Evolutionary conservation across 306 rosid genomes (phyloP).

Genomic region (Cucurbita moschata): DNA sequence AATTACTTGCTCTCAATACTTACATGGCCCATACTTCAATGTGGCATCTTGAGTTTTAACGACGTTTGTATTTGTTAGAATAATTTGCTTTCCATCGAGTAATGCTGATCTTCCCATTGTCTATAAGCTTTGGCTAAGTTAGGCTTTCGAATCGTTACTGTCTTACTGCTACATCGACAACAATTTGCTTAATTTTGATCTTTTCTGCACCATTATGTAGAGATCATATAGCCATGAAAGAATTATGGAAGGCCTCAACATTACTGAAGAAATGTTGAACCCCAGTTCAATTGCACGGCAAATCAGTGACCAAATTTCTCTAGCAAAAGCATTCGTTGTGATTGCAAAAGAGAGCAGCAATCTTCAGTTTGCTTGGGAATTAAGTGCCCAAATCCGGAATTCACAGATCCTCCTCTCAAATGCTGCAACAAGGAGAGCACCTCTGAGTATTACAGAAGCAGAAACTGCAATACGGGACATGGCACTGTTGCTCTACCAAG

Average conservation of each 20-base stretch:
- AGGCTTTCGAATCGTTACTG: neutral
- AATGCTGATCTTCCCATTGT: neutral
- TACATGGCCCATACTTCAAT: neutral
- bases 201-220: conserved; percentile 18
- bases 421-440: conserved; percentile 58
- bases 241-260: conserved; percentile 55
- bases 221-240: conserved; percentile 41
- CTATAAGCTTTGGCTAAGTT: neutral
- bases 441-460: conserved; percentile 39
- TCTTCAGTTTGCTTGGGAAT: conserved; percentile 73
- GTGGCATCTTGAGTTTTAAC: neutral
- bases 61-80: neutral
- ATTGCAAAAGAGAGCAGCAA: conserved; percentile 66
- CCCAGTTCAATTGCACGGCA: conserved; percentile 46
- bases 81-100: neutral
- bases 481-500: conserved; percentile 55
- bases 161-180: neutral
- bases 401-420: conserved; percentile 51
- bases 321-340: conserved; percentile 61
- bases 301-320: conserved; percentile 56
- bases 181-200: neutral
- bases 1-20: neutral
- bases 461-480: conserved; percentile 42
- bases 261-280: conserved; percentile 61
- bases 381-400: conserved; percentile 71